Evolutionary conservation across 805 yeast species (phyloP).

Genomic region (Yarrowia alimentaria): DNA sequence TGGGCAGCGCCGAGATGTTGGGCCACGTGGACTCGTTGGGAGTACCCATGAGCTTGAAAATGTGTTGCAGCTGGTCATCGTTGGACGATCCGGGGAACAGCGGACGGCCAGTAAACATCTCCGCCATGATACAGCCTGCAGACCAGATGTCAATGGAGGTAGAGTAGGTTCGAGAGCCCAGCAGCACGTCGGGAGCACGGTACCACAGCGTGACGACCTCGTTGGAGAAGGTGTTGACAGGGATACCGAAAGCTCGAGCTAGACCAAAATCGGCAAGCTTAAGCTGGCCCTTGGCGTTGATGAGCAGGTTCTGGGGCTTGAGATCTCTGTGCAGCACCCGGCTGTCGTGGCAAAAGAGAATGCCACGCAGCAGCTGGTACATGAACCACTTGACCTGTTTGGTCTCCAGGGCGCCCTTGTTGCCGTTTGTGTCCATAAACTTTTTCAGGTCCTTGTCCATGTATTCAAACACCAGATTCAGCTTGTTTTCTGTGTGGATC

Average conservation of each 20-base stretch:
- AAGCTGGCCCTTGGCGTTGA: constrained; percentile 92
- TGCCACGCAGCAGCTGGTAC: constrained; percentile 88
- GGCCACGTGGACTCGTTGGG: constrained; percentile 98
- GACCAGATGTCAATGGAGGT: constrained; percentile 99
- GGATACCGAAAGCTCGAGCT: constrained; percentile 97
- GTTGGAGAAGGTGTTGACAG: constrained; percentile 93
- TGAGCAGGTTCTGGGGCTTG: constrained; percentile 92
- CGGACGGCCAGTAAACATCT: constrained; percentile 98
- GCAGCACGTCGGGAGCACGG: constrained; percentile 92
- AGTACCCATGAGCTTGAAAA: constrained; percentile 92
- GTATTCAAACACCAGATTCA: constrained; percentile 89
- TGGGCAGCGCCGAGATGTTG: constrained; percentile 85
- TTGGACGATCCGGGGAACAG: constrained; percentile 94
- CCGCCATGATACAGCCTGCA: constrained; percentile 96
- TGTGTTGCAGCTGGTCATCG: constrained; percentile 90
- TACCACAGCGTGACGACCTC: constrained; percentile 98
- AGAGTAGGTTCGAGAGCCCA: constrained; percentile 93
- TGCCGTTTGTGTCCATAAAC: constrained; percentile 94
- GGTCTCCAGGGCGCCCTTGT: constrained; percentile 84
- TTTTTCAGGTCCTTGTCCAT: constrained; percentile 92
- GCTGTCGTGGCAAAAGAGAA: constrained; percentile 90
- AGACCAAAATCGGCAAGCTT: constrained; percentile 91
- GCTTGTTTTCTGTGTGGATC: constrained; percentile 89
- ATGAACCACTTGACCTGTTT: constrained; percentile 90
- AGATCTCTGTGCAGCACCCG: constrained; percentile 92